Evolutionary conservation across 257 asterid genomes (phyloP).

Genomic region (Handroanthus guayacan): DNA sequence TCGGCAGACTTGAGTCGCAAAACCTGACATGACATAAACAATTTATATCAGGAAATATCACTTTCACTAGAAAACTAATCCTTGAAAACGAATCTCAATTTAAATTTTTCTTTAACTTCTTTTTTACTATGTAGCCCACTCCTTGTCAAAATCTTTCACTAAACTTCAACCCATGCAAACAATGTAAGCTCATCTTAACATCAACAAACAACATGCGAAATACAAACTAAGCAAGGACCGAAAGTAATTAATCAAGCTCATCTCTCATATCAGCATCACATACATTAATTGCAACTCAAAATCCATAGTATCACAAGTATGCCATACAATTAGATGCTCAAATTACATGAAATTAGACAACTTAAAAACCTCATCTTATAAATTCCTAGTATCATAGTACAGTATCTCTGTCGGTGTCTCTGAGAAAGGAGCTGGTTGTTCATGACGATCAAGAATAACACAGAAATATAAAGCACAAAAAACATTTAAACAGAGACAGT

Average conservation of each 20-base stretch:
- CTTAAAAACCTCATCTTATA: too few relatives aligned
- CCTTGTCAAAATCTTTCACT: neutral
- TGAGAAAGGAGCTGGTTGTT: neutral
- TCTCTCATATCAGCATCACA: neutral
- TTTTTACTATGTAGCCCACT: neutral
- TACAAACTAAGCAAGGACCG: neutral
- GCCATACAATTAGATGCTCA: neutral
- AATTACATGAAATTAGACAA: neutral
- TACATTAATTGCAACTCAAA: neutral
- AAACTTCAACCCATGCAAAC: too few relatives aligned
- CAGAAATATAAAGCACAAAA: neutral
- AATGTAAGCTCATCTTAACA: neutral
- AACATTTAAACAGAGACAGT: neutral
- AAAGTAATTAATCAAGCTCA: conserved; percentile 21
- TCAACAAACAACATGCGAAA: neutral
- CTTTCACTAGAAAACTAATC: conserved; percentile 1
- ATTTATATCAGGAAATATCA: conserved; percentile 9
- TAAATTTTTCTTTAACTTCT: neutral
- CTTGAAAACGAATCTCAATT: neutral
- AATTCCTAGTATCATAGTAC: neutral
- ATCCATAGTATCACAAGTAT: neutral
- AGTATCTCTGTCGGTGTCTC: neutral
- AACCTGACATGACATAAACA: conserved; percentile 47
- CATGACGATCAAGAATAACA: neutral
- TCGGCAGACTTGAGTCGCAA: conserved; percentile 56